These are phyloP conservation scores for Fonsecaea nubica DNA, from an alignment of 2,329 filamentous ascomycete species.

Conservation along the genomic window DNA sequence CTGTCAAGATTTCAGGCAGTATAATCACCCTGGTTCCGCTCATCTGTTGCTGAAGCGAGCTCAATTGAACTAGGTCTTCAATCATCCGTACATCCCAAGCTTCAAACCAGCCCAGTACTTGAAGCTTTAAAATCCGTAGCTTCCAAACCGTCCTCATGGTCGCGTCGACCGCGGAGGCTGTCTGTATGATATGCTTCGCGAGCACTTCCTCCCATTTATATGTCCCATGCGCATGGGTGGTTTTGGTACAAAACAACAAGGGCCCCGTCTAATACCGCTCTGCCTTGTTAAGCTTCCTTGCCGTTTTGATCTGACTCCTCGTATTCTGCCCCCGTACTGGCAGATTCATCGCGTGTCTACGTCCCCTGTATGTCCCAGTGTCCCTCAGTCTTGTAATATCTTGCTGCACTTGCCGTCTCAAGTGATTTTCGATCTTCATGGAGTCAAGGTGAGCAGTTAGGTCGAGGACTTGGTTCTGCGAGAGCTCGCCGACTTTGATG, in stretches of 20 bases:
- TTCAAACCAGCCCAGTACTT: no score
- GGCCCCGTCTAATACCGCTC: constrained; percentile 56
- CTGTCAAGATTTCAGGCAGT: neutral
- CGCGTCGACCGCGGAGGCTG: neutral
- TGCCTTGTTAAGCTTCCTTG: constrained; percentile 64
- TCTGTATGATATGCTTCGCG: neutral
- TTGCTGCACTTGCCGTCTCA: constrained; percentile 76
- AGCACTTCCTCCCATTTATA: neutral
- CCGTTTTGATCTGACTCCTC: constrained; percentile 72
- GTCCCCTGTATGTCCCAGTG: constrained; percentile 87
- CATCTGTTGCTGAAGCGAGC: neutral
- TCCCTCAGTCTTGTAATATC: constrained; percentile 87
- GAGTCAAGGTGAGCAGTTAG: constrained; percentile 84
- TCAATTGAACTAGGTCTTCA: neutral
- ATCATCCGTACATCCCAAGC: neutral
- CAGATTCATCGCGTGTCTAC: constrained; percentile 88
- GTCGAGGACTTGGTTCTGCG: constrained; percentile 77
- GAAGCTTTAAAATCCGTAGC: neutral
- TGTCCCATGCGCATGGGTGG: neutral
- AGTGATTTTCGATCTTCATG: constrained; percentile 93
- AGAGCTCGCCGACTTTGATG: constrained; percentile 76
- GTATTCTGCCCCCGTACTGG: constrained; percentile 91
- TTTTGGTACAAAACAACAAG: neutral
- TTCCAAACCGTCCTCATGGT: neutral
- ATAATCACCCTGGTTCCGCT: neutral